phyloP scores from a whole-genome alignment of 176 grass and related monocot species.

The Cenchrus purpureus region DNA sequence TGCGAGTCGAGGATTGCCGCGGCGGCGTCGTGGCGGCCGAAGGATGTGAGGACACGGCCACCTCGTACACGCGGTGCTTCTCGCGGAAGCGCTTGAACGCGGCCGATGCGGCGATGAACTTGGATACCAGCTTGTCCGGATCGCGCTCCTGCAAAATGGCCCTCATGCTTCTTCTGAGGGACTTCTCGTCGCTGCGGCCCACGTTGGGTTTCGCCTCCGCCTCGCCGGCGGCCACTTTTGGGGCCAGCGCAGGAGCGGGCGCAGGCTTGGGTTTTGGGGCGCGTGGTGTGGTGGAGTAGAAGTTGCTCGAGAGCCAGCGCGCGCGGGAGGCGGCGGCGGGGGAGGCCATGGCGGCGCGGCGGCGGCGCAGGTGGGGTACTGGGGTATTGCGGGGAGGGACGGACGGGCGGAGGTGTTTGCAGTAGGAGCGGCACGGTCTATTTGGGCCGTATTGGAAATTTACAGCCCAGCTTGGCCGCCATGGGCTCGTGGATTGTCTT shows the following conservation, averaged over 20 bases:
- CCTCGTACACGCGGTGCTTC: slow-evolving; percentile 50
- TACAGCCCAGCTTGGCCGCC: no score
- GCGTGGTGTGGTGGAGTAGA: slow-evolving; percentile 1
- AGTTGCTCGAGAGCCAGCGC: slow-evolving; percentile 32
- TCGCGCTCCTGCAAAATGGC: slow-evolving; percentile 40
- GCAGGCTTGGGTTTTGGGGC: not conserved
- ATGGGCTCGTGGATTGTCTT: no score
- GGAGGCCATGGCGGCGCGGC: slow-evolving; percentile 27
- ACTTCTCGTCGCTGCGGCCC: not conserved
- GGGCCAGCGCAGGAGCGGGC: not conserved
- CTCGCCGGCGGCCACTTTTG: not conserved
- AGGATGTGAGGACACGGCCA: slow-evolving; percentile 44
- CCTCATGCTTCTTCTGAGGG: not conserved
- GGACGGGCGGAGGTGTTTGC: no score
- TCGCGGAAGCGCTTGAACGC: slow-evolving; percentile 10
- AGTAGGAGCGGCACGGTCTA: no score
- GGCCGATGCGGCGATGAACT: slow-evolving; percentile 51
- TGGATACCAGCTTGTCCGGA: slow-evolving; percentile 58
- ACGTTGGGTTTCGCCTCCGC: not conserved
- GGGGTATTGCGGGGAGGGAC: not conserved
- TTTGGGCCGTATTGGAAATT: no score
- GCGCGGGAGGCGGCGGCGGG: not conserved
- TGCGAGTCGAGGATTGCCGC: slow-evolving; percentile 57
- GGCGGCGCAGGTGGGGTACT: not conserved
- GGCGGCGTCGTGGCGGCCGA: slow-evolving; percentile 46